Conservation (phyloP, 305 asterid genomes). For the Andrographis paniculata region DNA sequence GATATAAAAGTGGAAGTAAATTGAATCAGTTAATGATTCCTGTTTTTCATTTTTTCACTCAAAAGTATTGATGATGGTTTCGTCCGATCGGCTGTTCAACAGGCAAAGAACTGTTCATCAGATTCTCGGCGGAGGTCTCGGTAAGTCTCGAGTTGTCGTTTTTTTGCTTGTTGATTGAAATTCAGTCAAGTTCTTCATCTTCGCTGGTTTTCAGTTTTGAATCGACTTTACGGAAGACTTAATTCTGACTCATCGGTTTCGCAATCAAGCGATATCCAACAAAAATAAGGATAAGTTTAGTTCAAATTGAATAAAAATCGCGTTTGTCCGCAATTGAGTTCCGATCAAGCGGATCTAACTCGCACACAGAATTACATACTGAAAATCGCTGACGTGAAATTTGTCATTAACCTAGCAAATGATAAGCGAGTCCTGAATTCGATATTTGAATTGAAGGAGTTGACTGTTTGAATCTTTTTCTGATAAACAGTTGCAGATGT, state of each 20-base stretch:
- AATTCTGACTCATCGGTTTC: too few relatives aligned
- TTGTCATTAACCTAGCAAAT: too few relatives aligned
- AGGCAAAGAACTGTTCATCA: slow-evolving; percentile 57
- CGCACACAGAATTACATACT: neutral
- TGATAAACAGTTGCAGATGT: slow-evolving; percentile 77
- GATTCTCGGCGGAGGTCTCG: slow-evolving; percentile 68
- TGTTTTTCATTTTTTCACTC: slow-evolving; percentile 12
- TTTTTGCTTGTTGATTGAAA: too few relatives aligned
- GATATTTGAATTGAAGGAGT: slow-evolving; percentile 12
- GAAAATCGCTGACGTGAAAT: too few relatives aligned
- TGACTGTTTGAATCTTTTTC: slow-evolving; percentile 4
- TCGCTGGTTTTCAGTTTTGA: too few relatives aligned
- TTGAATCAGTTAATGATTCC: slow-evolving; percentile 20
- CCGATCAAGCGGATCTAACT: neutral
- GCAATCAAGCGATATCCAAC: too few relatives aligned
- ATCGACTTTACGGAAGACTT: too few relatives aligned
- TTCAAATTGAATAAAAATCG: neutral
- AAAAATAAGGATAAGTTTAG: too few relatives aligned
- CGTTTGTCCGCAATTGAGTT: neutral
- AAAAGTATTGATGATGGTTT: slow-evolving; percentile 37
- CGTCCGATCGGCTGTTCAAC: slow-evolving; percentile 41
- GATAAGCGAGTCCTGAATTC: slow-evolving; percentile 11
- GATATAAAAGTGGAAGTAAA: neutral
- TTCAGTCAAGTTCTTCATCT: too few relatives aligned
- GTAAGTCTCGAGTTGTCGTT: slow-evolving; percentile 31